These are phyloP conservation scores for Allium fistulosum DNA, from an alignment of 106 monocot genomes.

Conservation along the genomic window DNA sequence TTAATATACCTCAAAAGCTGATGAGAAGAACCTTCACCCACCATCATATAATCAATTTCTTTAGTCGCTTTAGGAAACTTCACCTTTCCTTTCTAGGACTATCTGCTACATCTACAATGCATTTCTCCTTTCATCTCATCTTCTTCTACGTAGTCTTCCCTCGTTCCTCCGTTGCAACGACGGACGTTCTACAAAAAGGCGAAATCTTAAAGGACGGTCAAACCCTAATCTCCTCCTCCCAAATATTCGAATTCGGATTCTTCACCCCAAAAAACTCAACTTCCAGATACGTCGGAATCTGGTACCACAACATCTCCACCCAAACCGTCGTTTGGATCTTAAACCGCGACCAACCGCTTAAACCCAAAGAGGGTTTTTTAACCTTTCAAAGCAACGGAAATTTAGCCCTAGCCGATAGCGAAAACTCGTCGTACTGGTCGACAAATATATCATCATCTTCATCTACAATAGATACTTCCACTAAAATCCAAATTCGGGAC, in stretches of 20 bases:
- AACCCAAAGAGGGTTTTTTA: constrained; percentile 9
- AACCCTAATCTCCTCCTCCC: constrained; percentile 17
- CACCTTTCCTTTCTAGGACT: too few relatives aligned
- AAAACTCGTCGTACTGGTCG: constrained; percentile 13
- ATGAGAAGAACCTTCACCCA: too few relatives aligned
- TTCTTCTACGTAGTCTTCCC: not conserved
- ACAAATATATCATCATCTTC: constrained; percentile 2
- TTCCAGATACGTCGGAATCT: constrained; percentile 36
- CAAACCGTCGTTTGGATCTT: constrained; percentile 36
- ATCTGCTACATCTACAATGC: too few relatives aligned
- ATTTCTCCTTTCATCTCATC: not conserved
- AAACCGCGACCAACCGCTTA: constrained; percentile 32
- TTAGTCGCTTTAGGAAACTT: too few relatives aligned
- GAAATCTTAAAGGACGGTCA: constrained; percentile 18
- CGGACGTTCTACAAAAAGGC: constrained; percentile 6
- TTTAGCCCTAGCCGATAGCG: constrained; percentile 9
- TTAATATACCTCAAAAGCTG: too few relatives aligned
- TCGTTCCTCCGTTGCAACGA: not conserved
- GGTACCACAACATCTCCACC: constrained; percentile 24
- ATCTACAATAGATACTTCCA: constrained; percentile 10
- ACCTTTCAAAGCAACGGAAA: constrained; percentile 13
- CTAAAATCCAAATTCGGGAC: constrained; percentile 5
- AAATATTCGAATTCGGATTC: constrained; percentile 42
- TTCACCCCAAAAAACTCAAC: constrained; percentile 25
- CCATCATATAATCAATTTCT: too few relatives aligned